Evolutionary conservation across 2,329 filamentous ascomycete genomes (phyloP).

Genomic region (Penicillium freii): DNA sequence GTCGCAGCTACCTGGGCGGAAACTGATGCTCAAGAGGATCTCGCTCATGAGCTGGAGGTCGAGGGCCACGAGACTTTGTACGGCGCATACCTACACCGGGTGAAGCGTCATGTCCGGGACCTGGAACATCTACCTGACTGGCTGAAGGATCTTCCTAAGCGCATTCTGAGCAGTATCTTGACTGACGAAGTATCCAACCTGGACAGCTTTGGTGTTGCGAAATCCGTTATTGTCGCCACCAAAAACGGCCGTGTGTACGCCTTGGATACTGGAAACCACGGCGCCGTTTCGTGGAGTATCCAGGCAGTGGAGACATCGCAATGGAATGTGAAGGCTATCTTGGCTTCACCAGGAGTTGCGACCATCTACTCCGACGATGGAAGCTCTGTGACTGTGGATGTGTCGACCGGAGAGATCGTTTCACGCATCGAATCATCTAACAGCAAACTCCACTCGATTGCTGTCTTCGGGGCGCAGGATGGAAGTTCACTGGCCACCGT

Average conservation of each 20-base stretch:
- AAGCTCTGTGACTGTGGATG: constrained; percentile 56
- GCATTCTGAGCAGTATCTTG: constrained; percentile 64
- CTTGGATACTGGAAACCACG: constrained; percentile 72
- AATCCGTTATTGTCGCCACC: constrained; percentile 77
- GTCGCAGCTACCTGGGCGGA: constrained; percentile 79
- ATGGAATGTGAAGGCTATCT: constrained; percentile 68
- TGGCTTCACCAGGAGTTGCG: constrained; percentile 59
- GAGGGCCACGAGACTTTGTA: constrained; percentile 80
- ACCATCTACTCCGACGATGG: constrained; percentile 61
- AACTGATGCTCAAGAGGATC: constrained; percentile 66
- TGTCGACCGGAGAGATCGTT: constrained; percentile 45
- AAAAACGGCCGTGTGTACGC: constrained; percentile 75
- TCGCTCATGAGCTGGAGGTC: constrained; percentile 77
- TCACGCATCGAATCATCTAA: constrained; percentile 27
- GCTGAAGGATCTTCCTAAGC: constrained; percentile 65
- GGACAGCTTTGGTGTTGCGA: constrained; percentile 78
- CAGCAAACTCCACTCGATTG: constrained; percentile 33
- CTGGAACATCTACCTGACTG: constrained; percentile 70
- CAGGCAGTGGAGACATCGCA: constrained; percentile 60
- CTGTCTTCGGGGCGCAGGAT: constrained; percentile 27
- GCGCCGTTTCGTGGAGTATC: constrained; percentile 72
- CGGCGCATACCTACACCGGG: constrained; percentile 81
- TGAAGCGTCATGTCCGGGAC: constrained; percentile 77
- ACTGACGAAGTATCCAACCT: constrained; percentile 53
- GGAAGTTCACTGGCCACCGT: constrained; percentile 26